phyloP scores from a whole-genome alignment of 352 stramenopile species.

The Globisporangium barbulae region DNA sequence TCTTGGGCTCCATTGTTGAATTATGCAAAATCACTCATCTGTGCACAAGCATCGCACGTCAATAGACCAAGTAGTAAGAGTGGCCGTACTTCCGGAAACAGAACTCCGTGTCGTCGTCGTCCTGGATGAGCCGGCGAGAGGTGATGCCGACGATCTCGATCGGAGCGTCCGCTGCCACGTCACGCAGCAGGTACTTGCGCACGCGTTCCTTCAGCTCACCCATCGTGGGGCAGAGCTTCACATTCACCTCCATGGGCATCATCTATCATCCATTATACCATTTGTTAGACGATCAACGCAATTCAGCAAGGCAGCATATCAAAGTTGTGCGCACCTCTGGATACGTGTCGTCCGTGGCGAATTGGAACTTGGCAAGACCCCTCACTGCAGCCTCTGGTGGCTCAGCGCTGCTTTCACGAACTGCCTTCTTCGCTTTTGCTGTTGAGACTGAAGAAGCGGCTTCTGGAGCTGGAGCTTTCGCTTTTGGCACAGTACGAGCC shows the following conservation, averaged over 20 bases:
- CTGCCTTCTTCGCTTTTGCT: not conserved
- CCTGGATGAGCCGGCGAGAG: conserved; percentile 7
- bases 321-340: conserved; percentile 23
- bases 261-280: not conserved
- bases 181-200: conserved; percentile 1
- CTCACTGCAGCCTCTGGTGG: not conserved
- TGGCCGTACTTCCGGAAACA: conserved; percentile 8
- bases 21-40: not conserved
- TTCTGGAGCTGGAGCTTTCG: not conserved
- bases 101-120: conserved; percentile 2
- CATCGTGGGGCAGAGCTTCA: conserved; percentile 5
- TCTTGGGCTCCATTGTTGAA: not conserved
- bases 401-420: not conserved
- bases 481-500: not conserved
- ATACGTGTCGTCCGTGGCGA: conserved; percentile 27
- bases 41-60: not conserved
- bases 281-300: not conserved
- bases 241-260: conserved; percentile 4
- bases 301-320: not conserved
- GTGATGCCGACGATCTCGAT: conserved; percentile 9
- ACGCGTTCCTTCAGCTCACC: conserved; percentile 4
- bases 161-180: not conserved
- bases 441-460: not conserved
- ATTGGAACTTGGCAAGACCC: conserved; percentile 21
- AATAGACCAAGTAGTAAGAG: conserved; percentile 14